Evolutionary conservation across 192 early-diverging fungal genomes (phyloP).

Genomic region (Mortierella claussenii): DNA sequence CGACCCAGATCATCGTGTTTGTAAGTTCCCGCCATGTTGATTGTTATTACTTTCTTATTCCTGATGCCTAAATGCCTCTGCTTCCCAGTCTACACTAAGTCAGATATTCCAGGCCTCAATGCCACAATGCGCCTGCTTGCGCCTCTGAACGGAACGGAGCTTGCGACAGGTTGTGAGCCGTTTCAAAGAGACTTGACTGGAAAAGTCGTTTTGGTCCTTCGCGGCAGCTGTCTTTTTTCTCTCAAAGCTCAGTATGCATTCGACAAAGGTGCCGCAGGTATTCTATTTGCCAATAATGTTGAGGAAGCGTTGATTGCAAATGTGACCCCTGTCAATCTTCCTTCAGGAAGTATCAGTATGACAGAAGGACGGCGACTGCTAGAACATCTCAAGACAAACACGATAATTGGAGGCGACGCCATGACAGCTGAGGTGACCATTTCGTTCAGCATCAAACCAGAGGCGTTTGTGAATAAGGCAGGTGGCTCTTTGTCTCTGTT

Average conservation of each 20-base stretch:
- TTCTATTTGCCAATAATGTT: slow-evolving; percentile 69
- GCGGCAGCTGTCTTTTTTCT: slow-evolving; percentile 71
- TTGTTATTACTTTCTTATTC: too few relatives aligned
- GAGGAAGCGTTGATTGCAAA: neutral
- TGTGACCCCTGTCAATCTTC: slow-evolving; percentile 51
- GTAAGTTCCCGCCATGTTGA: too few relatives aligned
- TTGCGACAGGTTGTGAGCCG: slow-evolving; percentile 56
- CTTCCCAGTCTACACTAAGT: too few relatives aligned
- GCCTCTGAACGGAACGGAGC: neutral
- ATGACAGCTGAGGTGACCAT: neutral
- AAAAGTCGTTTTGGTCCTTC: slow-evolving; percentile 67
- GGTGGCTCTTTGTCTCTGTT: slow-evolving; percentile 74
- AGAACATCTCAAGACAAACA: slow-evolving; percentile 52
- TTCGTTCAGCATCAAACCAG: slow-evolving; percentile 6
- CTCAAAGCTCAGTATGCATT: slow-evolving; percentile 56
- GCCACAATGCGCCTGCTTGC: too few relatives aligned
- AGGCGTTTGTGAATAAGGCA: slow-evolving; percentile 52
- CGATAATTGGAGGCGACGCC: slow-evolving; percentile 53
- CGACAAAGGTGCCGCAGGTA: slow-evolving; percentile 71
- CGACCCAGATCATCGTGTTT: slow-evolving; percentile 26
- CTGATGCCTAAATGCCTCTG: too few relatives aligned
- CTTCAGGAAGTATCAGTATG: slow-evolving; percentile 59
- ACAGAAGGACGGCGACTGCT: slow-evolving; percentile 48
- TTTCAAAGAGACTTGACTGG: slow-evolving; percentile 53
- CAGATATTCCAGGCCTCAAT: too few relatives aligned